These are phyloP conservation scores for Bruguiera gymnorhiza DNA, from an alignment of 345 rosid genomes.

Conservation along the genomic window DNA sequence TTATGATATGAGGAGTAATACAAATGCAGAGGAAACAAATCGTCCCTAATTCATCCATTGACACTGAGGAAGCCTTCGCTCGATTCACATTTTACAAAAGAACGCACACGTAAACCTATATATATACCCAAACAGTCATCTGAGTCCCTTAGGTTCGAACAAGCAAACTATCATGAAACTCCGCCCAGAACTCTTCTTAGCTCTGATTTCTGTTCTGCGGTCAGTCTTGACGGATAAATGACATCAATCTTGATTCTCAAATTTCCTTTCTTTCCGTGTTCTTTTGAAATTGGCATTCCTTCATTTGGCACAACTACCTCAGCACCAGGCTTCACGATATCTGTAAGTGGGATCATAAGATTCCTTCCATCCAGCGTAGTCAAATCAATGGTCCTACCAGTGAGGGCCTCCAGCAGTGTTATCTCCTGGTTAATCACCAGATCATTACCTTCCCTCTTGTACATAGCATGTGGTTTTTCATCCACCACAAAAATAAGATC, in stretches of 20 bases:
- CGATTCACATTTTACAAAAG: not conserved
- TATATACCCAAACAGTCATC: not conserved
- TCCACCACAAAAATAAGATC: slow-evolving; percentile 74
- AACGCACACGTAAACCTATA: not conserved
- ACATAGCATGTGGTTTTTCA: slow-evolving; percentile 81
- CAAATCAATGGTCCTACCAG: slow-evolving; percentile 68
- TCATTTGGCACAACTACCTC: slow-evolving; percentile 77
- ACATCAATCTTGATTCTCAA: slow-evolving; percentile 77
- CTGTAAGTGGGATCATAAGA: slow-evolving; percentile 61
- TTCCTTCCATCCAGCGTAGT: slow-evolving; percentile 71
- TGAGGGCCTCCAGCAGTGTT: slow-evolving; percentile 80
- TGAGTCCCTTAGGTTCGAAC: not conserved
- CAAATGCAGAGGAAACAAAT: too few species aligned
- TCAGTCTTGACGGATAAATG: slow-evolving; percentile 72
- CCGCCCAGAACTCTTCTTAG: slow-evolving; percentile 73
- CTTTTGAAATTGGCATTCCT: slow-evolving; percentile 91
- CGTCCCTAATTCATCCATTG: not conserved
- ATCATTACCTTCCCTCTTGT: slow-evolving; percentile 83
- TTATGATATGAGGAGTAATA: too few species aligned
- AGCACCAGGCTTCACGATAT: slow-evolving; percentile 69
- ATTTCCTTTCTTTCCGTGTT: slow-evolving; percentile 79
- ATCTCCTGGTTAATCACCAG: slow-evolving; percentile 66
- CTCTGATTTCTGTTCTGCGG: slow-evolving; percentile 75
- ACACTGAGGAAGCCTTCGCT: not conserved
- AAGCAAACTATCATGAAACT: slow-evolving; percentile 29